phyloP scores from a whole-genome alignment of 805 yeast genomes.

The Saturnispora dispora region DNA sequence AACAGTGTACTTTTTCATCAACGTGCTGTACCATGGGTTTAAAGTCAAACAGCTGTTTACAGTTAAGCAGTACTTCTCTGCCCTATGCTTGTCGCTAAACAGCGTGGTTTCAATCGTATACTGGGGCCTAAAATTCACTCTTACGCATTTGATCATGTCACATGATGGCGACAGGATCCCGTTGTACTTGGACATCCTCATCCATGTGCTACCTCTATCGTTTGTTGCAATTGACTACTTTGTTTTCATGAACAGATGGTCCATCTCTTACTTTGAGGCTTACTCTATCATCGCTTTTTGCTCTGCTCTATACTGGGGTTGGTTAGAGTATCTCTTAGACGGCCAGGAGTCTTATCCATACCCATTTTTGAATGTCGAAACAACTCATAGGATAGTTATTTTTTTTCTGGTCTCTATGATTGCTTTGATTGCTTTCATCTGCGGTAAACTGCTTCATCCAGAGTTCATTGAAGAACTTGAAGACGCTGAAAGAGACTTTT shows the following conservation, averaged over 20 bases:
- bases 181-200: conserved; percentile 41
- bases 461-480: conserved; percentile 7
- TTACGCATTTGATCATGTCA: conserved; percentile 38
- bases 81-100: conserved; percentile 50
- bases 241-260: conserved; percentile 40
- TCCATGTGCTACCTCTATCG: conserved; percentile 52
- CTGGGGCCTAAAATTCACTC: conserved; percentile 58
- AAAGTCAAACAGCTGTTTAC: conserved; percentile 6
- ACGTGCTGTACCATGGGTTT: conserved; percentile 32
- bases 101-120: conserved; percentile 53
- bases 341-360: conserved; percentile 48
- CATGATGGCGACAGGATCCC: conserved; percentile 32
- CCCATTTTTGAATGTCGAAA: conserved; percentile 52
- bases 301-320: conserved; percentile 44
- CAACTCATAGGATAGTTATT: conserved; percentile 35
- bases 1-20: conserved; percentile 33
- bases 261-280: conserved; percentile 29
- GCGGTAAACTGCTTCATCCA: conserved; percentile 18
- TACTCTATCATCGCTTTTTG: conserved; percentile 31
- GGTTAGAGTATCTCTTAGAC: conserved; percentile 40
- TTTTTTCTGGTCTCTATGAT: conserved; percentile 37
- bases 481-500: conserved; percentile 7
- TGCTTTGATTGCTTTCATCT: conserved; percentile 26
- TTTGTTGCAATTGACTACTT: conserved; percentile 48
- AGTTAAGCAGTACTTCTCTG: conserved; percentile 37